Percentiles rank a stretch among this genome's conserved stretches.
Evolutionary conservation across 441 rosid species (phyloP).

Genomic region (Kokia cookei): DNA sequence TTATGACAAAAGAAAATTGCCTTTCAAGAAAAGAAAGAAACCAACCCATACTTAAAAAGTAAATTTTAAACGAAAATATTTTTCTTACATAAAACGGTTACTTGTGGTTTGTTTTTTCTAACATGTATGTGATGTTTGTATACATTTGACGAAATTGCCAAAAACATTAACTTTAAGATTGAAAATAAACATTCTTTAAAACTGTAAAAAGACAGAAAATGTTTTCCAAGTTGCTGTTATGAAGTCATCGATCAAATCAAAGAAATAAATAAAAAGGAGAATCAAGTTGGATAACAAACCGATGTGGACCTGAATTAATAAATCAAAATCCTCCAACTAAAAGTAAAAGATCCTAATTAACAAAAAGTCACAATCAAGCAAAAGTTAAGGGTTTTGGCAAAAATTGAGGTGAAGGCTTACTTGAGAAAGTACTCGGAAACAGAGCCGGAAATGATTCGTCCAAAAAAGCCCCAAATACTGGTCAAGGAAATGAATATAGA

Average conservation of each 20-base stretch:
- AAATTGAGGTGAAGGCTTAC: constrained; percentile 34
- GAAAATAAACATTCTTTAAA: too few species aligned
- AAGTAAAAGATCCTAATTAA: neutral
- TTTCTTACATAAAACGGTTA: too few species aligned
- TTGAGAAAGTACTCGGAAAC: constrained; percentile 71
- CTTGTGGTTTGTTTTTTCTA: too few species aligned
- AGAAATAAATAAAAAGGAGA: neutral
- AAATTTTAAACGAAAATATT: too few species aligned
- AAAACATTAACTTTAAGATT: too few species aligned
- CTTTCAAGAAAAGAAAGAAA: neutral
- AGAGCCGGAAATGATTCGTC: constrained; percentile 73
- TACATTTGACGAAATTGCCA: too few species aligned
- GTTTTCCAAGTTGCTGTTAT: too few species aligned
- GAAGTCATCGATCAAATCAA: neutral
- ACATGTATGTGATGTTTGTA: too few species aligned
- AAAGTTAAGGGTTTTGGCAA: neutral
- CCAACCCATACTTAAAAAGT: neutral
- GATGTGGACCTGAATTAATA: neutral
- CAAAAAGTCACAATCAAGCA: neutral
- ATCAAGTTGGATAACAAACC: neutral
- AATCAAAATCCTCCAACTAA: too few species aligned
- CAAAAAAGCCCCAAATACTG: constrained; percentile 91
- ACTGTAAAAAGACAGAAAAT: too few species aligned
- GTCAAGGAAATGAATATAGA: constrained; percentile 77
- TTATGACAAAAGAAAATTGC: neutral